Base-by-base conservation (phyloP, 805 yeast genomes). In the Kazachstania taianensis region DNA sequence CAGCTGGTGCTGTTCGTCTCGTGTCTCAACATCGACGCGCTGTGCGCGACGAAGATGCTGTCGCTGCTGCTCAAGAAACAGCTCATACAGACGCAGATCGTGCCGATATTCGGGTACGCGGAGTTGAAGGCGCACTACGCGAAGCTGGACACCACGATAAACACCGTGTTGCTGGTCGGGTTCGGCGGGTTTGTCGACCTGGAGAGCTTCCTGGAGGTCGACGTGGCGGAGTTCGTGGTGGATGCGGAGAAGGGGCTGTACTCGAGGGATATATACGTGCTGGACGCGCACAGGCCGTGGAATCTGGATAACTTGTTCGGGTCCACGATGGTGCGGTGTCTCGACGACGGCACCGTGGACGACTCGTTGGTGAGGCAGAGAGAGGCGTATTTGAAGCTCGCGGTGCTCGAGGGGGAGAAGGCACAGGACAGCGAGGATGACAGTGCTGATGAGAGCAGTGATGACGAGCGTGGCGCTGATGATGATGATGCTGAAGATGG, bases 261-360 rank as follows among this genome's bases (percentile, higher is more conserved):
- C 28, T 69, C 61, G 32, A 68, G 92, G 43, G 73, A 69, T 38
- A 71, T 89, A 2, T 94, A 84, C 49, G 72, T 94, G 8, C 68
- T 92, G 38, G 99, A 92, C 59, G 86, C 94, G 3, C 92, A 82
- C 45, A 65, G 97, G 44, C 99, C 98, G 4, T 92, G 98, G 97
- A 87, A 87, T 59, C 63, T 92, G 44, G 95, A 87, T 55, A 92
- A 92, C 53, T 51, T 92, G 32, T 87, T 82, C 66, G 96, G 94
- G 1, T 78, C 89, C 5, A 74, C 75, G 7, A 68, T 75, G 43
- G 73, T 92, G 4, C 69, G 68, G 5, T 87, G 97, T 57, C 72
- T 87, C 41, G 97, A 87, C 52, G 97, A 89, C 54, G 96, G 95
- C 0, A 65, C 66, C 32, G 67, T 81, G 2, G 82, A 78, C 22